Conservation (phyloP, 2,329 filamentous ascomycete species). For the Cordyceps cateniannulata region DNA sequence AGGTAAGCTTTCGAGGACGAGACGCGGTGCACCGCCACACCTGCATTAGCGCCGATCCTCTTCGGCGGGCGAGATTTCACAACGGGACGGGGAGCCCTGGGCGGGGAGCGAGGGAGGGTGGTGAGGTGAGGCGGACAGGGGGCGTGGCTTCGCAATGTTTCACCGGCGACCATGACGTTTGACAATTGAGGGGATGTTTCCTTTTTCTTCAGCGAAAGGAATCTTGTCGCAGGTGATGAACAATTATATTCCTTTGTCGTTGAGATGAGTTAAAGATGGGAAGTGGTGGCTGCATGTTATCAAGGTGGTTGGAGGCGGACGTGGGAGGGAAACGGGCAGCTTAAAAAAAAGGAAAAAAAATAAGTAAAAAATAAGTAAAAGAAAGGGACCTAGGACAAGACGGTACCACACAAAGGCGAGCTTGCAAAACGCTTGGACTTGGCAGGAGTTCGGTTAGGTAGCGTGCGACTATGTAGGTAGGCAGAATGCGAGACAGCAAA, state of each 20-base stretch:
- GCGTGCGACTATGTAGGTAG: not conserved
- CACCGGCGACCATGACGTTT: not conserved
- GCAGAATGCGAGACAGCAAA: not conserved
- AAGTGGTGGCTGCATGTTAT: too few species aligned
- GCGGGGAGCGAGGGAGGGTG: not conserved
- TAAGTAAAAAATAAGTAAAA: not conserved
- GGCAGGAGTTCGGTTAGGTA: not conserved
- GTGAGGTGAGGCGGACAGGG: not conserved
- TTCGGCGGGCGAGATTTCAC: constrained; percentile 18
- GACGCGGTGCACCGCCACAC: constrained; percentile 29
- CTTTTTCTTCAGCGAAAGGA: not conserved
- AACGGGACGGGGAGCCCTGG: constrained; percentile 3
- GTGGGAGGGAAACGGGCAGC: too few species aligned
- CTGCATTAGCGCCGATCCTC: constrained; percentile 32
- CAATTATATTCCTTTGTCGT: not conserved
- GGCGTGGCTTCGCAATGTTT: not conserved
- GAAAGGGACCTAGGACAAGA: not conserved
- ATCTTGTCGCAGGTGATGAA: not conserved
- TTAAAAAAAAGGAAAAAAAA: too few species aligned
- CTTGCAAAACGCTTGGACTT: not conserved
- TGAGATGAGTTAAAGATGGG: not conserved
- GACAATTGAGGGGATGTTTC: not conserved
- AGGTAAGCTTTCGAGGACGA: not conserved
- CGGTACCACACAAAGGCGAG: not conserved
- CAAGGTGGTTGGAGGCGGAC: too few species aligned